phyloP scores from a whole-genome alignment of 495 filamentous ascomycete species.

The Niebla homalea region DNA sequence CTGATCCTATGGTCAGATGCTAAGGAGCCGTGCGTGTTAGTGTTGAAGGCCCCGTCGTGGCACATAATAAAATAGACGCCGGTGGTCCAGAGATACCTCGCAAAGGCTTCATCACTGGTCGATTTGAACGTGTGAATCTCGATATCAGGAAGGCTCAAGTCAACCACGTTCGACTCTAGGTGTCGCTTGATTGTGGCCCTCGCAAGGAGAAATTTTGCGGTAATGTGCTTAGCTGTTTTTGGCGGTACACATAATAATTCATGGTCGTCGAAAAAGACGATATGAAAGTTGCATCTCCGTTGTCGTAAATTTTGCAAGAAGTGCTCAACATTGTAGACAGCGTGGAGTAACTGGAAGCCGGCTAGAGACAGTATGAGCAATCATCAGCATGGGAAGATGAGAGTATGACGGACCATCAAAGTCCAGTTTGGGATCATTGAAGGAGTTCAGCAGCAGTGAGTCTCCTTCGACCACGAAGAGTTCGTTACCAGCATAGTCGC shows the following conservation, averaged over 20 bases:
- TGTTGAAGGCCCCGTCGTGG: conserved; percentile 39
- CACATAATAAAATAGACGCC: conserved; percentile 57
- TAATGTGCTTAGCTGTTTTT: background rate
- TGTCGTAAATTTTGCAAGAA: conserved; percentile 45
- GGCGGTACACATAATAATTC: conserved; percentile 32
- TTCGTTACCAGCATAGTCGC: conserved; percentile 62
- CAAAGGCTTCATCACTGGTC: conserved; percentile 32
- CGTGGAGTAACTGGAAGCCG: conserved; percentile 63
- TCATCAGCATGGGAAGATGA: background rate
- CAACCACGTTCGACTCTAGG: conserved; percentile 28
- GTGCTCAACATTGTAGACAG: conserved; percentile 50
- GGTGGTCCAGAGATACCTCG: conserved; percentile 34
- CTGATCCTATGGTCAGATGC: background rate
- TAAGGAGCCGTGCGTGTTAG: background rate
- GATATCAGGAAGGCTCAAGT: conserved; percentile 19
- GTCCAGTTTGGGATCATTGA: conserved; percentile 46
- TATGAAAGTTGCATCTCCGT: conserved; percentile 53
- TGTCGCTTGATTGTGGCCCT: conserved; percentile 51
- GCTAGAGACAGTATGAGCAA: conserved; percentile 12
- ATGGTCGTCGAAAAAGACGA: conserved; percentile 52
- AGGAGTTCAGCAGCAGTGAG: conserved; percentile 48
- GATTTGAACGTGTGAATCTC: conserved; percentile 34
- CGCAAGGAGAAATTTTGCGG: conserved; percentile 44
- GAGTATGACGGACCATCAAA: conserved; percentile 32
- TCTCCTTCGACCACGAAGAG: conserved; percentile 64